These are phyloP conservation scores for Penicillium cataractarum DNA, from an alignment of 495 filamentous ascomycete genomes.

Conservation along the genomic window DNA sequence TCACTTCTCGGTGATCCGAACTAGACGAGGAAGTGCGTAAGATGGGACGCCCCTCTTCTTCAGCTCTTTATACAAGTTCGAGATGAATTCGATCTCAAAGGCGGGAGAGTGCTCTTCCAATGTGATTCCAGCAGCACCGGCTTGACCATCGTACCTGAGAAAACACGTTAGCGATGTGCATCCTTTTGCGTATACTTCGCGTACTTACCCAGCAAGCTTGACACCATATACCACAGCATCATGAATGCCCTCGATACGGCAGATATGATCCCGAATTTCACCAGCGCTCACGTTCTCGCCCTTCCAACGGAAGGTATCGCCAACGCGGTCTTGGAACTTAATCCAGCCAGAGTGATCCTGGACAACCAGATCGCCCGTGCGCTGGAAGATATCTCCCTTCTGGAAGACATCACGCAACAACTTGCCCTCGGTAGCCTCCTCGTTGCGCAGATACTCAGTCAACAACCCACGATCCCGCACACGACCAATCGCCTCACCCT, in stretches of 20 bases:
- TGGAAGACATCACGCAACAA: conserved; percentile 75
- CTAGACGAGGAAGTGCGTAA: conserved; percentile 53
- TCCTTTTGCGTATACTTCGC: not conserved
- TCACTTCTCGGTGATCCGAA: conserved; percentile 55
- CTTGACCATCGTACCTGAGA: conserved; percentile 55
- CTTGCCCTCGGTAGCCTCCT: conserved; percentile 73
- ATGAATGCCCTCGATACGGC: conserved; percentile 45
- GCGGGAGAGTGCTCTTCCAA: conserved; percentile 40
- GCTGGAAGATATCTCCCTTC: conserved; percentile 84
- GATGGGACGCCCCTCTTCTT: conserved; percentile 54
- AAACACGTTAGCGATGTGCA: not conserved
- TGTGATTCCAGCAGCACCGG: conserved; percentile 54
- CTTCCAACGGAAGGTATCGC: conserved; percentile 96
- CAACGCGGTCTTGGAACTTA: conserved; percentile 87
- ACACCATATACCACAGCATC: conserved; percentile 59
- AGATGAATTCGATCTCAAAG: conserved; percentile 39
- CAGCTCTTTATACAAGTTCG: conserved; percentile 40
- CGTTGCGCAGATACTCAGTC: conserved; percentile 84
- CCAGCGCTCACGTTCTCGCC: conserved; percentile 88
- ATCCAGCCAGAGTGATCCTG: conserved; percentile 69
- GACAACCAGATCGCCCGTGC: conserved; percentile 82
- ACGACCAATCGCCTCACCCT: conserved; percentile 80
- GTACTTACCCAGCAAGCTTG: conserved; percentile 43
- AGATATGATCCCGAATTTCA: conserved; percentile 59
- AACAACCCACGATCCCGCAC: conserved; percentile 65